phyloP scores from a whole-genome alignment of 2,329 filamentous ascomycete species.

The Aureobasidium sp. region DNA sequence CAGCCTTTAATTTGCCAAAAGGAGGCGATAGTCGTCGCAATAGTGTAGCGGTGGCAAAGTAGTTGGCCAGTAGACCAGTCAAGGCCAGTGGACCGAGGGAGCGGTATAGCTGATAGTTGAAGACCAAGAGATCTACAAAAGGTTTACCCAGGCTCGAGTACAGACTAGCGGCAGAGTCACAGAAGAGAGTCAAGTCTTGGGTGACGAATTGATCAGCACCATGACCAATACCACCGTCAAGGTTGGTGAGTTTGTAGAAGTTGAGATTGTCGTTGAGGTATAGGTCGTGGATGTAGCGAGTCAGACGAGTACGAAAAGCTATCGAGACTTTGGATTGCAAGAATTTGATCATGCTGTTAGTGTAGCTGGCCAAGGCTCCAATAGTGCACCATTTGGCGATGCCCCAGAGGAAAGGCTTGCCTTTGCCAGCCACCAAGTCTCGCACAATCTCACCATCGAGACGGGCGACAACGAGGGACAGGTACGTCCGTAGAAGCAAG shows the following conservation, averaged over 20 bases:
- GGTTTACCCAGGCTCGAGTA: slow-evolving; percentile 98
- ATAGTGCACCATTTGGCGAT: slow-evolving; percentile 93
- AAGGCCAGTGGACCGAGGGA: slow-evolving; percentile 84
- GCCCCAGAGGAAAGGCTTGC: slow-evolving; percentile 78
- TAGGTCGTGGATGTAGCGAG: slow-evolving; percentile 92
- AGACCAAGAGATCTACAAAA: slow-evolving; percentile 91
- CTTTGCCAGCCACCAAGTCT: slow-evolving; percentile 91
- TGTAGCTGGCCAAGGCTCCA: slow-evolving; percentile 88
- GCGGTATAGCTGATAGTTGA: slow-evolving; percentile 94
- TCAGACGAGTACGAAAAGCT: slow-evolving; percentile 89
- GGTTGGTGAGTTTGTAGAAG: slow-evolving; percentile 89
- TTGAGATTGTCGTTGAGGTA: slow-evolving; percentile 93
- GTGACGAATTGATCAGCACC: slow-evolving; percentile 96
- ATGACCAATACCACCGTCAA: slow-evolving; percentile 87
- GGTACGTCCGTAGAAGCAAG: slow-evolving; percentile 82
- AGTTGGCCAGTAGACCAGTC: slow-evolving; percentile 80
- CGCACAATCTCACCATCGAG: slow-evolving; percentile 93
- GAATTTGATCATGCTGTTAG: slow-evolving; percentile 98
- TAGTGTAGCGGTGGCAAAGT: slow-evolving; percentile 87
- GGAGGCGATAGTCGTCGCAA: slow-evolving; percentile 83
- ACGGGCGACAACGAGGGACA: slow-evolving; percentile 85
- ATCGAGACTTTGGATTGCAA: slow-evolving; percentile 97
- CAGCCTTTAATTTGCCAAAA: slow-evolving; percentile 92
- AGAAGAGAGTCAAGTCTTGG: slow-evolving; percentile 92
- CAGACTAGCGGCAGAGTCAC: slow-evolving; percentile 78